Conservation (phyloP, 345 rosid species). For the Dipteronia dyeriana region DNA sequence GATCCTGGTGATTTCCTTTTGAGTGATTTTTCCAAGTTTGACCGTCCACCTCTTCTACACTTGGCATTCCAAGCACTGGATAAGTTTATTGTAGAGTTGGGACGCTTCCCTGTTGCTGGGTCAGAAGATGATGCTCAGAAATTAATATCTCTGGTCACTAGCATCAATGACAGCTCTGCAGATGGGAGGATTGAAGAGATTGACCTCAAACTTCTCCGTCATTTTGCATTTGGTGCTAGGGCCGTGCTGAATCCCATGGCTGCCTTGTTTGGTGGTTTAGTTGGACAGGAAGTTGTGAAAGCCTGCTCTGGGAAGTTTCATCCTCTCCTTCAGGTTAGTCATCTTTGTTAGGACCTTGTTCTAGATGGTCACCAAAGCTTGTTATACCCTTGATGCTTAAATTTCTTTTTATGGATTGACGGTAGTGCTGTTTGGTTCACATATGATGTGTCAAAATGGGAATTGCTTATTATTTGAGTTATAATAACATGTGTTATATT, state of each 20-base stretch:
- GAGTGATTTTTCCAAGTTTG: conserved; percentile 75
- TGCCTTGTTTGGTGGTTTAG: conserved; percentile 92
- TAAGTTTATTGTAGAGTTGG: conserved; percentile 45
- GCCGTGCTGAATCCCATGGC: conserved; percentile 97
- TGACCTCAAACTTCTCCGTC: conserved; percentile 57
- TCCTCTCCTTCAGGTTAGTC: conserved; percentile 77
- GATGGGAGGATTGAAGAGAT: conserved; percentile 68
- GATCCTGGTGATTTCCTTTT: conserved; percentile 72
- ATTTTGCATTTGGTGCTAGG: conserved; percentile 84
- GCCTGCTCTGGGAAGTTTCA: conserved; percentile 96
- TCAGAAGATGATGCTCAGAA: conserved; percentile 87
- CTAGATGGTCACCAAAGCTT: conserved; percentile 3
- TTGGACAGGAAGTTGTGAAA: conserved; percentile 89
- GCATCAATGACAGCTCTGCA: conserved; percentile 57
- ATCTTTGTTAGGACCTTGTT: not conserved
- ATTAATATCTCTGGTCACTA: conserved; percentile 50
- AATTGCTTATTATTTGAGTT: conserved; percentile 12
- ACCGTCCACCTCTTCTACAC: conserved; percentile 68
- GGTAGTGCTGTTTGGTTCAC: not conserved
- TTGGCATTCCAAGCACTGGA: conserved; percentile 75
- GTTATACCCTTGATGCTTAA: not conserved
- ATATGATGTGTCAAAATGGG: not conserved
- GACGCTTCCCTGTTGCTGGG: conserved; percentile 68
- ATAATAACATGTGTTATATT: conserved; percentile 13
- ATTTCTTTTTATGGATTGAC: not conserved